Evolutionary conservation across 2,329 filamentous ascomycete species (phyloP).

Genomic region (Sarocladium strictum): DNA sequence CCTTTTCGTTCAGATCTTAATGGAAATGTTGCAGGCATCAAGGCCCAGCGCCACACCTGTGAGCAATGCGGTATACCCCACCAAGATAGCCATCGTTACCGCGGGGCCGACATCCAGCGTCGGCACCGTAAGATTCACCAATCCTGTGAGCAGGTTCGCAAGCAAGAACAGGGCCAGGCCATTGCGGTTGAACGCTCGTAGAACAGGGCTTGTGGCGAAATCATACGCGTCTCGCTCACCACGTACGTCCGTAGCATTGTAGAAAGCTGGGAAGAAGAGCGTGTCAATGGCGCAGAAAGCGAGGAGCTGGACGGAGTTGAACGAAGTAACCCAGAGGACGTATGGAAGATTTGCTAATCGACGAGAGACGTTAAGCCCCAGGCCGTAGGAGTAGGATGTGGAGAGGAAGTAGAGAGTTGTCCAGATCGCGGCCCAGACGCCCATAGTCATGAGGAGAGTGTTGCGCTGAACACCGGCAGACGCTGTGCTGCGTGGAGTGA

Average conservation of each 20-base stretch:
- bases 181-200: slow-evolving; percentile 82
- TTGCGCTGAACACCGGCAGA: slow-evolving; percentile 42
- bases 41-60: slow-evolving; percentile 62
- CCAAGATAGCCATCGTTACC: slow-evolving; percentile 66
- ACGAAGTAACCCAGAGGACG: slow-evolving; percentile 85
- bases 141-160: slow-evolving; percentile 82
- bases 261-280: slow-evolving; percentile 67
- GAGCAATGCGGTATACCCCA: slow-evolving; percentile 63
- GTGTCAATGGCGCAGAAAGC: slow-evolving; percentile 74
- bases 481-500: slow-evolving; percentile 36
- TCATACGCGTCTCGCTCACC: slow-evolving; percentile 59
- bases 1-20: slow-evolving; percentile 63
- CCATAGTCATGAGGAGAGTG: slow-evolving; percentile 57
- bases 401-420: slow-evolving; percentile 61
- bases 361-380: slow-evolving; percentile 73
- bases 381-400: slow-evolving; percentile 63
- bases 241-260: slow-evolving; percentile 48
- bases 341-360: slow-evolving; percentile 91
- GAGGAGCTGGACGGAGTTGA: slow-evolving; percentile 79
- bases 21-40: slow-evolving; percentile 60
- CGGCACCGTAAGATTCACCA: slow-evolving; percentile 80
- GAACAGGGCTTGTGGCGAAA: slow-evolving; percentile 71
- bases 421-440: slow-evolving; percentile 63
- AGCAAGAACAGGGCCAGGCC: slow-evolving; percentile 79
- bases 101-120: slow-evolving; percentile 67